phyloP scores from a whole-genome alignment of 257 asterid genomes.

The Solanum corneliomulleri region DNA sequence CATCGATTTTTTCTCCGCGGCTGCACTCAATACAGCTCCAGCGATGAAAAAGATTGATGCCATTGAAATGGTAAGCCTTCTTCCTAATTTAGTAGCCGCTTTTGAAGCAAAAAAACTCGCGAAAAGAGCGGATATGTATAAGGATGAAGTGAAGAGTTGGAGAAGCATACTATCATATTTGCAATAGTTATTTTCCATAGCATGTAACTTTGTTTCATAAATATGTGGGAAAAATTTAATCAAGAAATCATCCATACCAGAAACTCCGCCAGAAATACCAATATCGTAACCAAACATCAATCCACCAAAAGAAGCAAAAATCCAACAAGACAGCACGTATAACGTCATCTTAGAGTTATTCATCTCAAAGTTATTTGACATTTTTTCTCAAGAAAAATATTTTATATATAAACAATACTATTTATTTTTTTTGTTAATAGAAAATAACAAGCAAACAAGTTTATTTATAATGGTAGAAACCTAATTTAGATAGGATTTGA shows the following conservation, averaged over 20 bases:
- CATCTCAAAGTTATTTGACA: too few relatives aligned
- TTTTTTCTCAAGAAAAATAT: too few relatives aligned
- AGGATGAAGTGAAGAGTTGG: background rate
- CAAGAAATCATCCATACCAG: background rate
- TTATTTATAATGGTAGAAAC: too few relatives aligned
- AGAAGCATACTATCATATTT: background rate
- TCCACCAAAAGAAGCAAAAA: too few relatives aligned
- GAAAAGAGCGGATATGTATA: background rate
- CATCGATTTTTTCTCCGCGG: background rate
- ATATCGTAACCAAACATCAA: too few relatives aligned
- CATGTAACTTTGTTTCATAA: background rate
- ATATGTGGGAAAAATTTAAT: background rate
- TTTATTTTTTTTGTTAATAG: too few relatives aligned
- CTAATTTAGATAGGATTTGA: too few relatives aligned
- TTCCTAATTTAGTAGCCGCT: background rate
- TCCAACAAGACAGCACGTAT: too few relatives aligned
- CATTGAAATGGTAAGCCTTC: background rate
- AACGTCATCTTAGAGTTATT: too few relatives aligned
- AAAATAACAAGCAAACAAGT: too few relatives aligned
- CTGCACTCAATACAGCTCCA: background rate
- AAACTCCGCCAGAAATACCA: too few relatives aligned
- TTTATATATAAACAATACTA: too few relatives aligned
- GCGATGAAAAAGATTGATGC: background rate
- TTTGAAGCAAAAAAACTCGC: background rate
- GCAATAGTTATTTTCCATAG: background rate